Percentiles rank a stretch among this genome's conserved stretches.
Evolutionary conservation across 768 basidiomycete genomes (phyloP).

Genomic region (Termitomyces sp.): DNA sequence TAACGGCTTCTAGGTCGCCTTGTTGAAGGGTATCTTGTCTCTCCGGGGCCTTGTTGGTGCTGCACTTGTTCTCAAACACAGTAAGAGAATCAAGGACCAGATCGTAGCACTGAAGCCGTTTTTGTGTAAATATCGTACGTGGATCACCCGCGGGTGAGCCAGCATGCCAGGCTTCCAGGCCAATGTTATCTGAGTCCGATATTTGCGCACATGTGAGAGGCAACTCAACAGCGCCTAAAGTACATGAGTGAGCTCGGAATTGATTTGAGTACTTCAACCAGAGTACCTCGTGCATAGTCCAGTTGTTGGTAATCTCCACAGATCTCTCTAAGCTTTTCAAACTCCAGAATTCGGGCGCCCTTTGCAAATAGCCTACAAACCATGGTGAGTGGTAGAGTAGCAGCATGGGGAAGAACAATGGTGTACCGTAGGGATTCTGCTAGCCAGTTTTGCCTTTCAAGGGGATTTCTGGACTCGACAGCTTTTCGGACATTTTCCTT

Average conservation of each 20-base stretch:
- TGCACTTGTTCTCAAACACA: conserved; percentile 69
- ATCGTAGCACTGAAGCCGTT: conserved; percentile 73
- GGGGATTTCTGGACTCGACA: conserved; percentile 69
- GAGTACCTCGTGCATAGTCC: conserved; percentile 73
- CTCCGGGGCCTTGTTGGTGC: conserved; percentile 16
- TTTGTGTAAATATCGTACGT: conserved; percentile 53
- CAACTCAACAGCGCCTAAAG: conserved; percentile 76
- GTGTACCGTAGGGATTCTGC: conserved; percentile 82
- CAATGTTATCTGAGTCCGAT: conserved; percentile 72
- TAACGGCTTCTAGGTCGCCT: conserved; percentile 67
- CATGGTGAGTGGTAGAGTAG: conserved; percentile 2
- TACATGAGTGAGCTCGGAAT: not conserved
- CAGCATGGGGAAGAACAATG: not conserved
- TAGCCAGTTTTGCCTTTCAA: conserved; percentile 76
- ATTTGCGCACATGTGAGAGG: conserved; percentile 80
- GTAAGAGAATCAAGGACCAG: conserved; percentile 79
- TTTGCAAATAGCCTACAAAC: conserved; percentile 75
- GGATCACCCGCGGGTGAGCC: conserved; percentile 56
- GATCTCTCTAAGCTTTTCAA: conserved; percentile 82
- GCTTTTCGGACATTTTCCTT: conserved; percentile 92
- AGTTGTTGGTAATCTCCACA: conserved; percentile 87
- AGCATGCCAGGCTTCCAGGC: conserved; percentile 72
- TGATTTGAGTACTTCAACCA: not conserved
- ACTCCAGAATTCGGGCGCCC: conserved; percentile 79
- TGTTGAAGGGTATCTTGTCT: conserved; percentile 19